These are phyloP conservation scores for Extremus antarcticus DNA, from an alignment of 495 filamentous ascomycete species.

Conservation along the genomic window DNA sequence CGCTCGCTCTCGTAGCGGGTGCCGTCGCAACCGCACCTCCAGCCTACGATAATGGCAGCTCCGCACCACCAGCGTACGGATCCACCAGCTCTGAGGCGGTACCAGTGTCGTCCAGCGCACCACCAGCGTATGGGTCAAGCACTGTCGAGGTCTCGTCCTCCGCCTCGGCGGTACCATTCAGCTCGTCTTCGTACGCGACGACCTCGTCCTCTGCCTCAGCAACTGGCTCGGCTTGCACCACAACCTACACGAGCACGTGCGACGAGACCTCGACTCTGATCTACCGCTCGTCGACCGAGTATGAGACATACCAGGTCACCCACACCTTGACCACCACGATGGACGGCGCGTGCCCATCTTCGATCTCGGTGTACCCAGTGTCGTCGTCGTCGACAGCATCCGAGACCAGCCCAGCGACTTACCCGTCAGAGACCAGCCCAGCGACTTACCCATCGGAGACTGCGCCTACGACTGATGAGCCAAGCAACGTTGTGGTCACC, in stretches of 20 bases:
- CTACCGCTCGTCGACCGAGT: neutral
- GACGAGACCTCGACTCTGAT: neutral
- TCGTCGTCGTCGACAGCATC: neutral
- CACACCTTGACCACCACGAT: neutral
- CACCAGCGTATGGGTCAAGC: neutral
- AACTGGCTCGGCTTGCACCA: neutral
- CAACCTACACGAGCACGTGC: neutral
- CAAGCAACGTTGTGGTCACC: neutral
- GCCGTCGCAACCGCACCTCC: neutral
- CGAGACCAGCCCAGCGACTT: too few relatives aligned
- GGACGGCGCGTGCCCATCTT: neutral
- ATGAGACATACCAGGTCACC: neutral
- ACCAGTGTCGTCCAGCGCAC: neutral
- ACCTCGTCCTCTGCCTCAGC: neutral
- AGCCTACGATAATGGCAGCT: neutral
- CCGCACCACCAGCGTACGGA: neutral
- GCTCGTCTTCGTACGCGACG: neutral
- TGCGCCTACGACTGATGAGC: too few relatives aligned
- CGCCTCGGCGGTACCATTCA: neutral
- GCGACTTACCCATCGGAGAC: too few relatives aligned
- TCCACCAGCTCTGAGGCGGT: neutral
- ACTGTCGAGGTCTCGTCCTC: neutral
- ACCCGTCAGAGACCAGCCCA: neutral
- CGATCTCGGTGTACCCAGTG: neutral
- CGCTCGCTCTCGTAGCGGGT: constrained; percentile 9